phyloP scores from a whole-genome alignment of 805 yeast genomes.

The Hanseniaspora nectarophila region DNA sequence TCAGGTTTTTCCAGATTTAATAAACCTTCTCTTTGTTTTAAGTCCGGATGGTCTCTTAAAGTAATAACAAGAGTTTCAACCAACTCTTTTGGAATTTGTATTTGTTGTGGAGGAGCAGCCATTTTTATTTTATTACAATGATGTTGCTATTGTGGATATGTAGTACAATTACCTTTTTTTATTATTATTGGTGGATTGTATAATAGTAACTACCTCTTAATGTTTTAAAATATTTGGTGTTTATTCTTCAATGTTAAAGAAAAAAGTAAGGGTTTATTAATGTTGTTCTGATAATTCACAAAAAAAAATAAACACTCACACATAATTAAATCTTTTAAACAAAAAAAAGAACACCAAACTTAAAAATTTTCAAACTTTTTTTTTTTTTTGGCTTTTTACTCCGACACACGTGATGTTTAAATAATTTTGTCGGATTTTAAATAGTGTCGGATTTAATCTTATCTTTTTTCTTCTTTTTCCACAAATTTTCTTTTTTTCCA shows the following conservation, averaged over 20 bases:
- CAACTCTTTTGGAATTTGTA: slow-evolving; percentile 33
- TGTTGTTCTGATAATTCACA: no score
- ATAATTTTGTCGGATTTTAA: background rate
- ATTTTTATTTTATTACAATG: background rate
- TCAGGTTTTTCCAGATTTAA: slow-evolving; percentile 31
- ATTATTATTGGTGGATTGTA: no score
- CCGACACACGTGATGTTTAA: no score
- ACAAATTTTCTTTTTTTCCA: background rate
- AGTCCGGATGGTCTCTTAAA: slow-evolving; percentile 49
- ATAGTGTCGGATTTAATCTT: no score
- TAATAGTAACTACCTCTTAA: no score
- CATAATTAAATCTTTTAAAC: background rate
- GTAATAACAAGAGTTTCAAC: slow-evolving; percentile 61
- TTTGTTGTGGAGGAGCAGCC: slow-evolving; percentile 13
- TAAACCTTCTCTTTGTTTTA: slow-evolving; percentile 77
- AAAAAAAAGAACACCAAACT: background rate
- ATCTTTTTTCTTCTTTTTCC: background rate
- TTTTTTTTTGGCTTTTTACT: background rate
- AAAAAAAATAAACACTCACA: no score
- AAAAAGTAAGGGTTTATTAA: no score
- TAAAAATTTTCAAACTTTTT: background rate
- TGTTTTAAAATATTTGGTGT: no score
- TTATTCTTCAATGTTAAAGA: no score
- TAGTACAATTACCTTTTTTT: background rate
- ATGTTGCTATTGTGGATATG: background rate